phyloP scores from a whole-genome alignment of 257 asterid genomes.

The Ophiorrhiza pumila region DNA sequence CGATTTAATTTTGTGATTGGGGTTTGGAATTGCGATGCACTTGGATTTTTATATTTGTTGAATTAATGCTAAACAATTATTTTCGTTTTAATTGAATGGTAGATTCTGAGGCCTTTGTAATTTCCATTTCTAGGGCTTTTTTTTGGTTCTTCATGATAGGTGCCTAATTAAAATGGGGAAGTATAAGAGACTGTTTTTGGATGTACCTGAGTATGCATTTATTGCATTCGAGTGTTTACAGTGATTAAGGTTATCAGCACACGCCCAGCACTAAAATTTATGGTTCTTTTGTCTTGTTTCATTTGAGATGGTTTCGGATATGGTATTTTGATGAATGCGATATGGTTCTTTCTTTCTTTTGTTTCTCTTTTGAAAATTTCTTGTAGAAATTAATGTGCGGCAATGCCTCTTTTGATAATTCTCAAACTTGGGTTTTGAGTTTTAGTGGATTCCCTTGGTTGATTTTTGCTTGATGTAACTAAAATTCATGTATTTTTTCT shows the following conservation, averaged over 20 bases:
- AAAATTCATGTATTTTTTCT: no score
- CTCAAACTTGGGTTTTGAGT: neutral
- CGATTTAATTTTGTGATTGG: slow-evolving; percentile 7
- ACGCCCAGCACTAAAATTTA: neutral
- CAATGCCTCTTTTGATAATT: neutral
- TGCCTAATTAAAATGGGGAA: neutral
- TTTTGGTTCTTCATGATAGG: neutral
- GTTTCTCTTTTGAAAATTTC: slow-evolving; percentile 3
- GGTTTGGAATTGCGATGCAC: slow-evolving; percentile 4
- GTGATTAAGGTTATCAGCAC: neutral
- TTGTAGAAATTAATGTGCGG: neutral
- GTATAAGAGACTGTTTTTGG: neutral
- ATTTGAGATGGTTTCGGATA: neutral
- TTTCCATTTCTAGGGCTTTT: neutral
- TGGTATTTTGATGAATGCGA: neutral
- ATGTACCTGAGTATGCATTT: neutral
- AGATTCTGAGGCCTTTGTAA: neutral
- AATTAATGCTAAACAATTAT: neutral
- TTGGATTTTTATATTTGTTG: neutral
- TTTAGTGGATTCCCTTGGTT: neutral
- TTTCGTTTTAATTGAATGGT: neutral
- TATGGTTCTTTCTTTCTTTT: neutral
- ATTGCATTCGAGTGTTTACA: no score
- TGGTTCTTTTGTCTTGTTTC: neutral
- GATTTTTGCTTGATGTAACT: no score